These are phyloP conservation scores for Pavlovales sp. DNA, from an alignment of 208 protist species.

Conservation along the genomic window DNA sequence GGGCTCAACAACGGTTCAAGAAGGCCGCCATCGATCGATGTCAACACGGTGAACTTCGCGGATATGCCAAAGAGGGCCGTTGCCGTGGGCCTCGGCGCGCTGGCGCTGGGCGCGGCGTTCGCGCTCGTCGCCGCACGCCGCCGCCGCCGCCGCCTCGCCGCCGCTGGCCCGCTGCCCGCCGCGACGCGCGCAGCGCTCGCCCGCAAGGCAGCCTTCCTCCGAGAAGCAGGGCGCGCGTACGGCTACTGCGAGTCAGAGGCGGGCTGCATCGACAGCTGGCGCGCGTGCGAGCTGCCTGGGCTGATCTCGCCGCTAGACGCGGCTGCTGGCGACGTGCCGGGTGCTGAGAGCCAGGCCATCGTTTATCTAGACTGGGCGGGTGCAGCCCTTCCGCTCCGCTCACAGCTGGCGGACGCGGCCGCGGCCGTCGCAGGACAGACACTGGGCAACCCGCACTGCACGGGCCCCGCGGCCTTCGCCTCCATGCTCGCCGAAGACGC, in stretches of 20 bases:
- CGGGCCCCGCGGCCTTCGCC: slow-evolving; percentile 5
- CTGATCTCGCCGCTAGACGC: neutral
- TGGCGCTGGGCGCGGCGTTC: no score
- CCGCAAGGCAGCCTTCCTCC: neutral
- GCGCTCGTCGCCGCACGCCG: no score
- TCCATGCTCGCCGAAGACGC: neutral
- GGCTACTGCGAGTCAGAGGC: neutral
- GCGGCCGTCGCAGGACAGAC: neutral
- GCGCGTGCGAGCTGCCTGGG: neutral
- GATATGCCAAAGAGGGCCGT: no score
- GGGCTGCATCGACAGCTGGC: slow-evolving; percentile 23
- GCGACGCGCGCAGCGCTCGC: no score
- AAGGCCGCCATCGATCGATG: no score
- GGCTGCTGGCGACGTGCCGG: neutral
- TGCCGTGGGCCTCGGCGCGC: no score
- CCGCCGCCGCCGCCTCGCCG: no score
- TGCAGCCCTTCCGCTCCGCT: slow-evolving; percentile 5
- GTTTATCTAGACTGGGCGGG: slow-evolving; percentile 32
- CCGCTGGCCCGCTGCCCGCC: no score
- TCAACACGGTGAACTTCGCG: no score
- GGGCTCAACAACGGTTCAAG: no score
- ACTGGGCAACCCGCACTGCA: slow-evolving; percentile 27
- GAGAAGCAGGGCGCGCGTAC: neutral
- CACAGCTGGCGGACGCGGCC: neutral
- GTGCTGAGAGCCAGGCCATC: neutral